A percentile compares a stretch with the other conserved stretches of the same genome.
phyloP scores from a whole-genome alignment of 1,139 yeast genomes.

The Debaryomycetaceae sp. region DNA sequence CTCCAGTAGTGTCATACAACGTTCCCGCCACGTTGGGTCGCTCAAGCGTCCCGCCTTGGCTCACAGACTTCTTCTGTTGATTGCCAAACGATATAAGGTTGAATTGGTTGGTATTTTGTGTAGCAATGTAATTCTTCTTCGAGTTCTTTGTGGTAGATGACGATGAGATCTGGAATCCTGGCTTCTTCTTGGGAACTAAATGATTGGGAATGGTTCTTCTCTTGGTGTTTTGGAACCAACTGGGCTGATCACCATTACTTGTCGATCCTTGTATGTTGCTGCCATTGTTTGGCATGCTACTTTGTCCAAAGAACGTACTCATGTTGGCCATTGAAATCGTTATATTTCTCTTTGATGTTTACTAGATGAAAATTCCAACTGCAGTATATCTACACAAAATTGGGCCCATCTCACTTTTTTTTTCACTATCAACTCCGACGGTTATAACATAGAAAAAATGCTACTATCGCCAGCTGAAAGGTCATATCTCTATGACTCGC shows the following conservation, averaged over 20 bases:
- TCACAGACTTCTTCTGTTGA: constrained; percentile 22
- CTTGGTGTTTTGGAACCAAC: constrained; percentile 55
- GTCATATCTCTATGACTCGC: constrained; percentile 72
- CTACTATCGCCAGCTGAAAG: constrained; percentile 83
- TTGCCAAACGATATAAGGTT: constrained; percentile 40
- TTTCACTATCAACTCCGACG: not conserved
- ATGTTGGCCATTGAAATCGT: constrained; percentile 1
- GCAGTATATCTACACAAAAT: not conserved
- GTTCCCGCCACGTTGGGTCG: constrained; percentile 14
- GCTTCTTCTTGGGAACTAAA: constrained; percentile 41
- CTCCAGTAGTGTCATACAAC: constrained; percentile 22
- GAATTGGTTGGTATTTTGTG: constrained; percentile 25
- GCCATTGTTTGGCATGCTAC: constrained; percentile 4
- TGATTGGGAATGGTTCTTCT: constrained; percentile 60
- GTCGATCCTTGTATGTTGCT: constrained; percentile 2
- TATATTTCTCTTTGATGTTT: constrained; percentile 1
- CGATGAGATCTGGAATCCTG: constrained; percentile 37
- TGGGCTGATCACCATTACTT: constrained; percentile 22
- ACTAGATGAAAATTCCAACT: not conserved
- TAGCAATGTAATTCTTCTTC: constrained; percentile 9
- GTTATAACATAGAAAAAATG: constrained; percentile 30
- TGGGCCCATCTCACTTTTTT: not conserved
- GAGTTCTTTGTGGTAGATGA: constrained; percentile 19
- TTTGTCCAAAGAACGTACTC: constrained; percentile 8
- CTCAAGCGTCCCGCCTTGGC: constrained; percentile 14